Base-by-base conservation (phyloP, 2,329 filamentous ascomycete genomes). In the Aphanocladium album region DNA sequence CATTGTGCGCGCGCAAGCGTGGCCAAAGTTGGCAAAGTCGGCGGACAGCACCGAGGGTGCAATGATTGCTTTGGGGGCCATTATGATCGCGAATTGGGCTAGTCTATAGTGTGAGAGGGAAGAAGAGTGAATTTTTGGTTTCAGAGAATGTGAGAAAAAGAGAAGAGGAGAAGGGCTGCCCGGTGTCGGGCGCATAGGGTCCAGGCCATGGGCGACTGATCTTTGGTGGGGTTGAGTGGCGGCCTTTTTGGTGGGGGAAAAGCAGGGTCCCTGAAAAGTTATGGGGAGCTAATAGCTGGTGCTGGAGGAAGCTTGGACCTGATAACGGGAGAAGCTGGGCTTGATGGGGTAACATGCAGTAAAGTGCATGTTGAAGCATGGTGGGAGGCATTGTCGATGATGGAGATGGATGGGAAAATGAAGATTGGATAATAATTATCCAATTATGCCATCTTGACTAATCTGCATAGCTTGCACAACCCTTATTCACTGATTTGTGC, bases 1-100 rank as follows among this genome's bases (percentile, higher is more conserved):
- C 70, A 99, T 97, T 62, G 93, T 96, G 69, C 85, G 84, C 56
- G 86, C 85, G 79, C 95, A 99, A 74, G 91, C 93, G 70, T 86
- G 84, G 68, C 93, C 93, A 61, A 99, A 84, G 66, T 89, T 83
- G 71, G 87, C 93, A 78, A 99, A 99, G 82, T 99, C 93, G 66
- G 93, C 93, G 70, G 93, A 96, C 63, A 99, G 87, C 69, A 99
- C 98, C n/a, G 93, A 98, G 33, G 95, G 95, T 17, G 93, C 93
- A 70, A 99, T 96, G 74, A 99, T 97, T 52, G 95, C 90, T 64
- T 88, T 86, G 25, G 93, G 95, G 61, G 91, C 81, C 93, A 98
- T 98, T 65, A 63, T 79, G 54, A 11, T 33, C 19, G 41, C 23
- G 41, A 47, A 35, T 47, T 47, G 27, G 2, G 25, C n/a, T 27